Evolutionary conservation across 192 early-diverging fungal genomes (phyloP).

Genomic region (Dispira simplex): DNA sequence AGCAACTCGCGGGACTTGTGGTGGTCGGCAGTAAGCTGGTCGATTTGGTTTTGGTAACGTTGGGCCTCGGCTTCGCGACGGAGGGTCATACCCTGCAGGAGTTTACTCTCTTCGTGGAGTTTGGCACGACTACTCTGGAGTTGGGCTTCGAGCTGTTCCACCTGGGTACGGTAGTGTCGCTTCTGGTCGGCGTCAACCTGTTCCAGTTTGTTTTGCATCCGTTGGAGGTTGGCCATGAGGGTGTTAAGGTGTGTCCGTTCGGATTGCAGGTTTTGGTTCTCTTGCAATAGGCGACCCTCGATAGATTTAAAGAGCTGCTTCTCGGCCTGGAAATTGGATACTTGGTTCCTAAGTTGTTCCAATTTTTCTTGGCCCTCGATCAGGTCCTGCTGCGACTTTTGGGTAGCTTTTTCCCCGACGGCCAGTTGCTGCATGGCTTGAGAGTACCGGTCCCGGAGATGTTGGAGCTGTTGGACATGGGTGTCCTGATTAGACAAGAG

Average conservation of each 20-base stretch:
- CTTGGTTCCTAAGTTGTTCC: conserved; percentile 28
- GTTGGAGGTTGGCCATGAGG: conserved; percentile 32
- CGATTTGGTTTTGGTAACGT: conserved; percentile 21
- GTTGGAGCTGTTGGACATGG: conserved; percentile 40
- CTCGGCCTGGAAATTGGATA: conserved; percentile 37
- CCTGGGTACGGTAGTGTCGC: conserved; percentile 22
- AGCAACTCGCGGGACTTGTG: conserved; percentile 20
- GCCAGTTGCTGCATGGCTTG: conserved; percentile 30
- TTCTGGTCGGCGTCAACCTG: conserved; percentile 16
- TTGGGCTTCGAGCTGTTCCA: conserved; percentile 27
- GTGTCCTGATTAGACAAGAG: conserved; percentile 31
- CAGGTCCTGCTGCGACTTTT: conserved; percentile 32
- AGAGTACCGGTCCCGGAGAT: conserved; percentile 40
- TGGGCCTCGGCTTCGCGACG: conserved; percentile 22
- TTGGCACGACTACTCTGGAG: conserved; percentile 27
- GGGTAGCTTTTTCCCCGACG: conserved; percentile 40
- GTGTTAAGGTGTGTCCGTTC: conserved; percentile 36
- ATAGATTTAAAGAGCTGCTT: conserved; percentile 30
- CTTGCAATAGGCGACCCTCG: conserved; percentile 31
- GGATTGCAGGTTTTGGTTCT: conserved; percentile 27
- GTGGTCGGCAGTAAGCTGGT: conserved; percentile 19
- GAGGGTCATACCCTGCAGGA: conserved; percentile 17
- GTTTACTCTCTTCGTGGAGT: conserved; percentile 22
- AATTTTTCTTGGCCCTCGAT: conserved; percentile 29
- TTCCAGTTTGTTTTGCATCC: conserved; percentile 35